Evolutionary conservation across 768 basidiomycete species (phyloP).

Genomic region (Rhizopogon vesiculosus): DNA sequence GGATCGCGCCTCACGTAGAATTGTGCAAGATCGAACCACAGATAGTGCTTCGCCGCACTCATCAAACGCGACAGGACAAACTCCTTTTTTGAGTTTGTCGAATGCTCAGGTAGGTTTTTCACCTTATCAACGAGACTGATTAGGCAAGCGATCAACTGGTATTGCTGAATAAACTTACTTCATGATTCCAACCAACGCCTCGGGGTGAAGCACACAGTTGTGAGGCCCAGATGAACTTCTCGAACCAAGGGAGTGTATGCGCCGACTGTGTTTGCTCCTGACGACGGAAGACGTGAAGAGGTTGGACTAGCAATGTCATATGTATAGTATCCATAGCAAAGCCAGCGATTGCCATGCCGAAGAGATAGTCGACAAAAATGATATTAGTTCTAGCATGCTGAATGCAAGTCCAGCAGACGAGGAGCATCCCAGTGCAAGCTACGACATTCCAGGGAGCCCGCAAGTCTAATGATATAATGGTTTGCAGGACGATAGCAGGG

Average conservation of each 20-base stretch:
- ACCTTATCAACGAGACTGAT: neutral
- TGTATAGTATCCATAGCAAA: conserved; percentile 25
- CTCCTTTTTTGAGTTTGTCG: conserved; percentile 10
- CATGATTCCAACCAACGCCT: conserved; percentile 32
- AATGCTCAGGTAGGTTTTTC: conserved; percentile 6
- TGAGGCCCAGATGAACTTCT: conserved; percentile 26
- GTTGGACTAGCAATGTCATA: conserved; percentile 22
- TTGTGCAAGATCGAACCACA: conserved; percentile 12
- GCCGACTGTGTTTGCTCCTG: conserved; percentile 10
- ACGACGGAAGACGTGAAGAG: conserved; percentile 18
- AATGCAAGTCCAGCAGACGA: neutral
- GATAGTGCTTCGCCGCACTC: conserved; percentile 4
- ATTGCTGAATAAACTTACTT: conserved; percentile 15
- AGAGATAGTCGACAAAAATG: neutral
- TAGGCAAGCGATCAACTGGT: conserved; percentile 4
- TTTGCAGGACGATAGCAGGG: neutral
- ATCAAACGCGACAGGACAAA: conserved; percentile 20
- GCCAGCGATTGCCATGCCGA: conserved; percentile 7
- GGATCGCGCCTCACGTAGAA: conserved; percentile 7
- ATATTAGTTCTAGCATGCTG: neutral
- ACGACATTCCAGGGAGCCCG: neutral
- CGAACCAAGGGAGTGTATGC: conserved; percentile 7
- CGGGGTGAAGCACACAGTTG: conserved; percentile 27
- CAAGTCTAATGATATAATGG: neutral
- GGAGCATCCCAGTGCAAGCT: neutral